A percentile compares a stretch with the other conserved stretches of the same genome.
phyloP scores from a whole-genome alignment of 495 filamentous ascomycete species.

The Symbiotaphrina buchneri region DNA sequence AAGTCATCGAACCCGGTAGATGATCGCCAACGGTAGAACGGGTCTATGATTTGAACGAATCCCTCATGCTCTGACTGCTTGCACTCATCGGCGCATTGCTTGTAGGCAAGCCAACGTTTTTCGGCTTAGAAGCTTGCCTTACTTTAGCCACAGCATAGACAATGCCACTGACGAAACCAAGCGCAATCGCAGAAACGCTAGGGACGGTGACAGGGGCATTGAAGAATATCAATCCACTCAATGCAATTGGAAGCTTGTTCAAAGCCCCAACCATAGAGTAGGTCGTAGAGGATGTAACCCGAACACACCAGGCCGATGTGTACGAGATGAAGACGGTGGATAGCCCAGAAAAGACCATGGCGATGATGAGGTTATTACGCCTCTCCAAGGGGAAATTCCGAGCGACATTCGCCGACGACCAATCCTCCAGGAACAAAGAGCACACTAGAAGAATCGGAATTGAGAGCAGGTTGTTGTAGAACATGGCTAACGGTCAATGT shows the following conservation, averaged over 20 bases:
- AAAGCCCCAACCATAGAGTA: slow-evolving; percentile 9
- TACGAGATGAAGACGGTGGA: slow-evolving; percentile 92
- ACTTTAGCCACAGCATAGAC: slow-evolving; percentile 8
- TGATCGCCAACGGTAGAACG: too few species aligned
- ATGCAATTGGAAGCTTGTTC: slow-evolving; percentile 8
- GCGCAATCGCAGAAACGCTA: slow-evolving; percentile 7
- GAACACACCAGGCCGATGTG: slow-evolving; percentile 8
- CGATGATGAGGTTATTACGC: slow-evolving; percentile 52
- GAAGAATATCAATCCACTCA: slow-evolving; percentile 9
- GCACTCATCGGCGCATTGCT: slow-evolving; percentile 5
- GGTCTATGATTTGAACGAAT: slow-evolving; percentile 5
- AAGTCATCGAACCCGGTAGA: too few species aligned
- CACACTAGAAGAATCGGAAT: slow-evolving; percentile 76
- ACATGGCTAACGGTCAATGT: slow-evolving; percentile 65
- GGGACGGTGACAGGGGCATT: slow-evolving; percentile 7
- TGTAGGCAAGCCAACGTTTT: slow-evolving; percentile 1
- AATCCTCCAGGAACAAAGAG: slow-evolving; percentile 76
- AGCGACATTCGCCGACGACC: slow-evolving; percentile 63
- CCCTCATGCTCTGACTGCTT: slow-evolving; percentile 6
- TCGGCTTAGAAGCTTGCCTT: slow-evolving; percentile 4
- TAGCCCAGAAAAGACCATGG: slow-evolving; percentile 87
- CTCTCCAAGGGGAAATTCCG: slow-evolving; percentile 69
- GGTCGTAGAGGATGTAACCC: slow-evolving; percentile 8
- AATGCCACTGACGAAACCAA: slow-evolving; percentile 9
- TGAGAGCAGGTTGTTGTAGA: slow-evolving; percentile 97